Conservation (phyloP, 768 basidiomycete species). For the Daedalea quercina region DNA sequence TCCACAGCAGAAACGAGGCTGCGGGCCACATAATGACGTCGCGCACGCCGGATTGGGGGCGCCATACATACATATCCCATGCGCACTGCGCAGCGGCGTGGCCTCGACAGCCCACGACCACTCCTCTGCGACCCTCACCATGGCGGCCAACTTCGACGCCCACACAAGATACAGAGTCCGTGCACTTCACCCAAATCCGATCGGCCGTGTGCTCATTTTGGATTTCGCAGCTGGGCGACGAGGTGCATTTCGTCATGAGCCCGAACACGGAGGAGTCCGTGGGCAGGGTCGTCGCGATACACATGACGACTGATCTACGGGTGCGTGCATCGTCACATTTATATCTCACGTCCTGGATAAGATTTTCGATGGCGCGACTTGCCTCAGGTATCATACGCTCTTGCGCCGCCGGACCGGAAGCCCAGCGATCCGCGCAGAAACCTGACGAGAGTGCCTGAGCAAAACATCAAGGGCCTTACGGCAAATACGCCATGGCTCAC, state of each 20-base stretch:
- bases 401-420: neutral
- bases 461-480: neutral
- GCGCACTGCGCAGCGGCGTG: no score
- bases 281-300: slow-evolving; percentile 1
- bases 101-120: neutral
- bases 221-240: neutral
- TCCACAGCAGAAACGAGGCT: no score
- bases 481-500: neutral
- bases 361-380: neutral
- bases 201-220: neutral
- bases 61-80: no score
- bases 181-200: neutral
- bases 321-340: neutral
- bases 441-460: neutral
- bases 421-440: neutral
- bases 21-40: no score
- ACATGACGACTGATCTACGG: neutral
- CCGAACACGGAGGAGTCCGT: neutral
- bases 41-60: no score
- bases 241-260: neutral
- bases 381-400: neutral
- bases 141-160: neutral
- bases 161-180: neutral
- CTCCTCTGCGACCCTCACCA: neutral
- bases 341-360: neutral